Conservation (phyloP, 257 asterid species). For the Sherardia arvensis region DNA sequence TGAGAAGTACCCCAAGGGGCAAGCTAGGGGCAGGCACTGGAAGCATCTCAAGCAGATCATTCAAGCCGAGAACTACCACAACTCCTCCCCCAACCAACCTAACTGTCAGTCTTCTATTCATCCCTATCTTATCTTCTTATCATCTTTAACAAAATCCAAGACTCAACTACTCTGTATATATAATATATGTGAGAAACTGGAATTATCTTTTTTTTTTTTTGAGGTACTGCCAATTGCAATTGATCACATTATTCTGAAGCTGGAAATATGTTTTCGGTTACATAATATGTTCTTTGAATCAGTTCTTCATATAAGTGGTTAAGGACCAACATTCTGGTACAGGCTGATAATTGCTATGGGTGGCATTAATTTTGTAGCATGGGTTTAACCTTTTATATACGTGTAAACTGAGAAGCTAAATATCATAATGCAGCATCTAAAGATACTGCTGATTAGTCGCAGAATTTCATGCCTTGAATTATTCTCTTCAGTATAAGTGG, state of each 20-base stretch:
- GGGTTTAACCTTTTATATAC: neutral
- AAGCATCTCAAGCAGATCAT: conserved; percentile 90
- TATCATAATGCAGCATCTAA: too few relatives aligned
- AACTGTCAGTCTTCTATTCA: conserved; percentile 47
- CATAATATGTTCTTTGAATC: too few relatives aligned
- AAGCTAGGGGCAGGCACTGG: conserved; percentile 72
- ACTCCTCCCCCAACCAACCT: conserved; percentile 52
- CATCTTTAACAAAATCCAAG: too few relatives aligned
- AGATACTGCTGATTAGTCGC: neutral
- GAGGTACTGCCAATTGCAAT: too few relatives aligned
- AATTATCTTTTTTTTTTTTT: too few relatives aligned
- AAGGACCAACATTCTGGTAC: neutral
- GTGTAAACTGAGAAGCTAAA: neutral
- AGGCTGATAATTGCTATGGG: neutral
- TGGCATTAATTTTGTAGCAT: neutral
- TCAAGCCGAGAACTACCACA: conserved; percentile 81
- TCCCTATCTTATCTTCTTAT: too few relatives aligned
- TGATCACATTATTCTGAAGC: too few relatives aligned
- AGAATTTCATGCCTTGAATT: neutral
- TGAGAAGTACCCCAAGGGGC: conserved; percentile 92
- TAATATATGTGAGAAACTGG: too few relatives aligned
- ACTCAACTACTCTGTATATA: too few relatives aligned
- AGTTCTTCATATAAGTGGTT: neutral
- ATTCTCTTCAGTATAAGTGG: neutral
- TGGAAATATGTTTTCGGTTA: too few relatives aligned